Conservation (phyloP, 2,329 filamentous ascomycete genomes). For the Verticillium klebahnii region DNA sequence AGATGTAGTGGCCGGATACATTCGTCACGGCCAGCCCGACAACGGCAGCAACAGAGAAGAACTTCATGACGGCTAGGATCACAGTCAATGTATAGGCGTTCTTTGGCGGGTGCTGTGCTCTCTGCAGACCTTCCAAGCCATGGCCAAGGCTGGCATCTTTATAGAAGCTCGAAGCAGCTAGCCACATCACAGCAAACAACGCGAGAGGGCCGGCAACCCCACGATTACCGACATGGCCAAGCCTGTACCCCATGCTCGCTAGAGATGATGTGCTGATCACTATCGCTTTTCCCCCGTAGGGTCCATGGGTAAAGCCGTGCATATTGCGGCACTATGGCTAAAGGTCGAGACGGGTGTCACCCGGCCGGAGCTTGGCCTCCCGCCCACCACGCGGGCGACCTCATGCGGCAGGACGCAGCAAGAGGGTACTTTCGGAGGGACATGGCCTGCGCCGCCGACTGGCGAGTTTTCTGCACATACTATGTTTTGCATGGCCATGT, state of each 20-base stretch:
- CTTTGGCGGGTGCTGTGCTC: too few relatives aligned
- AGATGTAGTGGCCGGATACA: constrained; percentile 22
- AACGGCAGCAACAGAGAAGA: constrained; percentile 4
- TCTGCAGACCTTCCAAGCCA: neutral
- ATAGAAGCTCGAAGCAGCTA: neutral
- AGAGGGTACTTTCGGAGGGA: neutral
- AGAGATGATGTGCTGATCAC: neutral
- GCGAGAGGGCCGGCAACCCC: neutral
- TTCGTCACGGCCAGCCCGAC: constrained; percentile 5
- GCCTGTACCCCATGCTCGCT: neutral
- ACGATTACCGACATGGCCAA: neutral
- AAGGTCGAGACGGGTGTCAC: neutral
- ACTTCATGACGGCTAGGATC: constrained; percentile 4
- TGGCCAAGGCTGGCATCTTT: neutral
- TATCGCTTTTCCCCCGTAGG: neutral
- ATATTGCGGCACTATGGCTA: neutral
- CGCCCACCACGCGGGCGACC: neutral
- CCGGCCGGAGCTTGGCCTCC: neutral
- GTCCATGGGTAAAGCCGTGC: neutral
- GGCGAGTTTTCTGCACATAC: neutral
- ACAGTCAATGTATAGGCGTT: neutral
- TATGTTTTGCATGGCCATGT: neutral
- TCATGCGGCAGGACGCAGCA: neutral
- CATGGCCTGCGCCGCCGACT: neutral
- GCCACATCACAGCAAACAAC: neutral